These are phyloP conservation scores for Lycium ferocissimum DNA, from an alignment of 257 asterid species.

Conservation along the genomic window DNA sequence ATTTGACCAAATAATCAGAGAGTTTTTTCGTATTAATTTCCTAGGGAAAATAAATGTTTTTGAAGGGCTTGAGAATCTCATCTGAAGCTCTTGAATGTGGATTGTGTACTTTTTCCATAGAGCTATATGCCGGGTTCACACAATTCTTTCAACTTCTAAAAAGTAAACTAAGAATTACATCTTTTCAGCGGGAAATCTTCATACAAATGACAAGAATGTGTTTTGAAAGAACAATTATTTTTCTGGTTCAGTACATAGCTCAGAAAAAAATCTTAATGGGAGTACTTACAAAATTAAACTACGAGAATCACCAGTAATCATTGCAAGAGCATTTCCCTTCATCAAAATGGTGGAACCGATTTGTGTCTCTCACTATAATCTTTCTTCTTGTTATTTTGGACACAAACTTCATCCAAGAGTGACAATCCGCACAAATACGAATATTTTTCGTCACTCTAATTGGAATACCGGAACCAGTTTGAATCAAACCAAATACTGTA, in stretches of 20 bases:
- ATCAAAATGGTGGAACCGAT: slow-evolving; percentile 44
- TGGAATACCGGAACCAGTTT: slow-evolving; percentile 47
- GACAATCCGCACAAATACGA: slow-evolving; percentile 57
- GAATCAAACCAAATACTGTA: slow-evolving; percentile 48
- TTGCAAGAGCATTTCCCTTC: slow-evolving; percentile 40
- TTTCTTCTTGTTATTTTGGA: slow-evolving; percentile 31
- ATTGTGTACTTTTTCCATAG: neutral
- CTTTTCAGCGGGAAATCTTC: neutral
- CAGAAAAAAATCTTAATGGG: neutral
- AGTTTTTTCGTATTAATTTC: too few relatives aligned
- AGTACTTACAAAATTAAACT: slow-evolving; percentile 9
- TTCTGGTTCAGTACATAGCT: neutral
- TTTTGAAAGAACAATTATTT: neutral
- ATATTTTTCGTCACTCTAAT: slow-evolving; percentile 61
- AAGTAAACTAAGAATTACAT: neutral
- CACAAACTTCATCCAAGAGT: slow-evolving; percentile 44
- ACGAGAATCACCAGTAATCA: slow-evolving; percentile 39
- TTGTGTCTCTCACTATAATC: slow-evolving; percentile 41
- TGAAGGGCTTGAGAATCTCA: too few relatives aligned
- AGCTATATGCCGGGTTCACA: neutral
- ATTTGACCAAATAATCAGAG: too few relatives aligned
- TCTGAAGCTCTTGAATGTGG: neutral
- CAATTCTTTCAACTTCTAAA: neutral
- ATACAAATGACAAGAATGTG: neutral
- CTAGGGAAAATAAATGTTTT: too few relatives aligned